A percentile compares a stretch with the other conserved stretches of the same genome.
These are phyloP conservation scores for Hysterangium stoloniferum DNA, from an alignment of 768 basidiomycete genomes.

Conservation along the genomic window DNA sequence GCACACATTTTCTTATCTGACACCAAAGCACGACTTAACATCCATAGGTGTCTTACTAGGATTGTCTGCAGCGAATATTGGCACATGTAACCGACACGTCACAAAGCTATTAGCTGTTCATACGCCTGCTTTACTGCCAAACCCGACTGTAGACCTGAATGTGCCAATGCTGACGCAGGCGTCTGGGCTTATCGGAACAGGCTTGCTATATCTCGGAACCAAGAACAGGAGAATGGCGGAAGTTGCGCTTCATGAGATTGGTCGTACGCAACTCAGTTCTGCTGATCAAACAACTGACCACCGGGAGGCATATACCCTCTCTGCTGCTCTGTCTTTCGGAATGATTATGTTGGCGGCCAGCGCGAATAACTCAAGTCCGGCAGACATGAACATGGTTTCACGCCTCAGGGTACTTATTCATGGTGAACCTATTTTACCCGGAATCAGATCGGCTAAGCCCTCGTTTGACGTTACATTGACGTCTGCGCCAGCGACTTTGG, in stretches of 20 bases:
- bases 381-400: slow-evolving; percentile 62
- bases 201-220: slow-evolving; percentile 83
- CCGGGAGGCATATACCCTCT: slow-evolving; percentile 86
- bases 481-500: slow-evolving; percentile 85
- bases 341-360: slow-evolving; percentile 96
- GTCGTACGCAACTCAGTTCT: slow-evolving; percentile 65
- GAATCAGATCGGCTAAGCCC: slow-evolving; percentile 21
- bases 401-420: slow-evolving; percentile 70
- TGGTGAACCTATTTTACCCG: slow-evolving; percentile 38
- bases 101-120: slow-evolving; percentile 90
- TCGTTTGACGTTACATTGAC: slow-evolving; percentile 84
- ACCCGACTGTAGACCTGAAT: slow-evolving; percentile 81
- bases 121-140: slow-evolving; percentile 86
- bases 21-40: slow-evolving; percentile 92
- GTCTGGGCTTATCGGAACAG: slow-evolving; percentile 80
- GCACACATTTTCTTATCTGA: slow-evolving; percentile 93
- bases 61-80: slow-evolving; percentile 85
- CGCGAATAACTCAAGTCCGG: slow-evolving; percentile 49
- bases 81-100: slow-evolving; percentile 77
- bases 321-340: slow-evolving; percentile 86
- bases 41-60: slow-evolving; percentile 91
- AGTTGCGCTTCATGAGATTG: slow-evolving; percentile 79
- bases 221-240: slow-evolving; percentile 89
- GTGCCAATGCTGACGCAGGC: slow-evolving; percentile 86
- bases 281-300: slow-evolving; percentile 83